Evolutionary conservation across 208 protist genomes (phyloP), one percentile per base, ranked within the genome.

Genomic region (Leishmania tarentolae): DNA sequence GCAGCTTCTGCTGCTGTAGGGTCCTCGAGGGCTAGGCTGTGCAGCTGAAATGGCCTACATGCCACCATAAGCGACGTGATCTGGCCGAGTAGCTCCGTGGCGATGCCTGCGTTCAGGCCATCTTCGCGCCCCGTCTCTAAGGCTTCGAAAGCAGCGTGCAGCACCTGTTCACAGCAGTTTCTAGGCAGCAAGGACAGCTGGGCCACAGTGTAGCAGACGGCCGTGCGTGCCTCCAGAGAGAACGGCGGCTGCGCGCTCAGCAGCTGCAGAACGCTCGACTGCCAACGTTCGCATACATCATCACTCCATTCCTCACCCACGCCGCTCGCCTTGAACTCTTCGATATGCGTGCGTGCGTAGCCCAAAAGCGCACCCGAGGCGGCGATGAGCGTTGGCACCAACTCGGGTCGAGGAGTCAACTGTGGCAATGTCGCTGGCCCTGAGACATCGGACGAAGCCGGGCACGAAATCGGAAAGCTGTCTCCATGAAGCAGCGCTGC

Each of bases 131-230:
- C 68, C 19, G 80, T 44, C 40, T 73, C 56, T 19, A 92, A 83
- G 0, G 91, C 84, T 50, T 66, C 75, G 42, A 83, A 87, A 7
- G 84, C 84, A 44, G 76, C 66, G 1, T 52, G 35, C 40, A 92
- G 46, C 52, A 94, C 73, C 37, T 63, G 47, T 19, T 71, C 57
- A 47, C 77, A 84, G 76, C 82, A 80, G 59, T 82, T 79, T 3
- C 40, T 73, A 2, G 75, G 76, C 31, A 85, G 76, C 37, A 91
- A 73, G 17, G 83, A 80, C 31, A 91, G 63, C 70, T 90, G 90
- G 24, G 89, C 90, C 37, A 86, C 78, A 40, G 83, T 83, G 87
- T 87, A 93, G 75, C 83, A 90, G 56, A 84, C 86, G 8, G 87
- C 76, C 50, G 74, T 69, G 68, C 86, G 50, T 24, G 90, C 80